Evolutionary conservation across 208 protist genomes (phyloP).

Genomic region (Leptomonas seymouri): DNA sequence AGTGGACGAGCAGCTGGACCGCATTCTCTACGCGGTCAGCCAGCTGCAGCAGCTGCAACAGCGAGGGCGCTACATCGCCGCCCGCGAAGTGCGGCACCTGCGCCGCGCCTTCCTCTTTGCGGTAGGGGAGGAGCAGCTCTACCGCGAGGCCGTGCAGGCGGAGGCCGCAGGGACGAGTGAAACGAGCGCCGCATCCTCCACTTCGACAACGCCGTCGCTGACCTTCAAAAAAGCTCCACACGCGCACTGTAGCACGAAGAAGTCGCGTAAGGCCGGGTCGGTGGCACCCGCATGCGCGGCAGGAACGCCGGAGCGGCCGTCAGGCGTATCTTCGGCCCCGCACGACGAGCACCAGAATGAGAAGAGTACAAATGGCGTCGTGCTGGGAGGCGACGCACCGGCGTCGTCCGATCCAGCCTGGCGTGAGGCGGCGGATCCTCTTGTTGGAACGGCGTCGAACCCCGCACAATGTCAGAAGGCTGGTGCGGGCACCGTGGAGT

Average conservation of each 20-base stretch:
- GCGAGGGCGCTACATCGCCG: slow-evolving; percentile 41
- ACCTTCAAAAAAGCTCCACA: too few relatives aligned
- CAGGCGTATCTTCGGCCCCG: too few relatives aligned
- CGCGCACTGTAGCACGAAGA: too few relatives aligned
- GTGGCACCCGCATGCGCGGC: too few relatives aligned
- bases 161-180: slow-evolving; percentile 5
- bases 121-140: slow-evolving; percentile 38
- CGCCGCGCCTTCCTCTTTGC: slow-evolving; percentile 62
- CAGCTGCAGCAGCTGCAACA: slow-evolving; percentile 52
- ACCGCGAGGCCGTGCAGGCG: slow-evolving; percentile 10
- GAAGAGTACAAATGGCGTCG: neutral
- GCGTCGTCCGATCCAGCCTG: too few relatives aligned
- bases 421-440: neutral
- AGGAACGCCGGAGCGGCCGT: too few relatives aligned
- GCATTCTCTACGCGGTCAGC: slow-evolving; percentile 48
- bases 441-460: neutral
- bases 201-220: neutral
- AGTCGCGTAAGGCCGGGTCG: too few relatives aligned
- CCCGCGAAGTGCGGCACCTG: slow-evolving; percentile 54
- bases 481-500: neutral
- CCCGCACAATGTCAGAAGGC: neutral
- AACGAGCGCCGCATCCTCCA: neutral
- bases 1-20: slow-evolving; percentile 58
- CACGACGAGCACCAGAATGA: neutral
- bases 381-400: too few relatives aligned